Conservation (phyloP, 176 grass and related monocot genomes). For the Phoenix roebelenii region DNA sequence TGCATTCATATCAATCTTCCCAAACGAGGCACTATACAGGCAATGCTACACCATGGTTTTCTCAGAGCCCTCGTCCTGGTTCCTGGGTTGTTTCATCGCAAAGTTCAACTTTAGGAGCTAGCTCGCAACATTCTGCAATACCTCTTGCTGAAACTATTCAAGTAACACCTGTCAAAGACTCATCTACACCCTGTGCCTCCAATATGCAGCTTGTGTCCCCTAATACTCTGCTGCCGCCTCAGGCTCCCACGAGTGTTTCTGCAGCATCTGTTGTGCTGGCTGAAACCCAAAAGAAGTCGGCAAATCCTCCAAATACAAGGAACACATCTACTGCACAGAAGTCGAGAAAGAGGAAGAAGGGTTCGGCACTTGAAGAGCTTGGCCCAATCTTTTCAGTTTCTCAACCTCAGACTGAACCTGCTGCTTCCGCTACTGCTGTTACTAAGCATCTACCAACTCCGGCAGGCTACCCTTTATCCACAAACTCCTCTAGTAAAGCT, state of each 20-base stretch:
- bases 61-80: conserved; percentile 38
- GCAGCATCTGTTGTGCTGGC: conserved; percentile 25
- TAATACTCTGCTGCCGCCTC: conserved; percentile 30
- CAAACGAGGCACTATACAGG: conserved; percentile 45
- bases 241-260: conserved; percentile 25
- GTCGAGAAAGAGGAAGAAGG: conserved; percentile 95
- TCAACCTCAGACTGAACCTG: conserved; percentile 33
- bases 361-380: conserved; percentile 38
- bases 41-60: conserved; percentile 44
- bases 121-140: conserved; percentile 28
- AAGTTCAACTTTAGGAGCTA: conserved; percentile 73
- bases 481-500: conserved; percentile 40
- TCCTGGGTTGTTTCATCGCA: conserved; percentile 59
- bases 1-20: conserved; percentile 50
- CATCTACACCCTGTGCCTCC: conserved; percentile 35
- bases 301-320: conserved; percentile 39
- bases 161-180: conserved; percentile 39
- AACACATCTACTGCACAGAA: conserved; percentile 43
- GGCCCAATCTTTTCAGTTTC: conserved; percentile 27
- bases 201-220: conserved; percentile 28
- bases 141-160: conserved; percentile 47
- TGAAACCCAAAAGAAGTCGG: conserved; percentile 45
- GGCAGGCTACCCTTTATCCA: conserved; percentile 39
- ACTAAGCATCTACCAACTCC: conserved; percentile 10
- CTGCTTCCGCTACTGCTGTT: conserved; percentile 31